These are phyloP conservation scores for Pythium rishiriense DNA, from an alignment of 352 stramenopile species.

Conservation along the genomic window DNA sequence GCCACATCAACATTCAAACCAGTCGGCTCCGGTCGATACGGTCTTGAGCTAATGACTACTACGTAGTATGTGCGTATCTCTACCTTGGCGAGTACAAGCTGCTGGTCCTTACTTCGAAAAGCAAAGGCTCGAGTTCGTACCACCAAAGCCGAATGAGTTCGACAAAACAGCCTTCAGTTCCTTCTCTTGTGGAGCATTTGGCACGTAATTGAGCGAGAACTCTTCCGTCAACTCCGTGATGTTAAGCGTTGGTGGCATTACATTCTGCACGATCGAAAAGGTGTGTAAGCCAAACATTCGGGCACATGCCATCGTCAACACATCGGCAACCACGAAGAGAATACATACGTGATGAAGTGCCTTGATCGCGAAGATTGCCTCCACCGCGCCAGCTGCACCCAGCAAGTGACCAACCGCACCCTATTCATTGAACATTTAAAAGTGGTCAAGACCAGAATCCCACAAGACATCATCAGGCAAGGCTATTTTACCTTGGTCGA, in stretches of 20 bases:
- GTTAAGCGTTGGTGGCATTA: conserved; percentile 95
- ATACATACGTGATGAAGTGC: conserved; percentile 79
- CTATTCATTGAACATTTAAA: conserved; percentile 30
- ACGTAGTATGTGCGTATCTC: background rate
- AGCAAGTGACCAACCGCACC: conserved; percentile 95
- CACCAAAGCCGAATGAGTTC: conserved; percentile 98
- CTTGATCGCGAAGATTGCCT: conserved; percentile 96
- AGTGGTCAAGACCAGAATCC: background rate
- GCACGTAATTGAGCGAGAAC: conserved; percentile 88
- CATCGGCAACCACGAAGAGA: background rate
- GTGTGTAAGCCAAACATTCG: background rate
- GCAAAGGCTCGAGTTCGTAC: conserved; percentile 91
- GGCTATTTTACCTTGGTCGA: conserved; percentile 69
- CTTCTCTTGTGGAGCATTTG: conserved; percentile 64
- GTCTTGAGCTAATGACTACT: conserved; percentile 6
- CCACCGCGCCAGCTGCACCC: conserved; percentile 94
- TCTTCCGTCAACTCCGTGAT: conserved; percentile 72
- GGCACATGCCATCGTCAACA: background rate
- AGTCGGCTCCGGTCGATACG: conserved; percentile 18
- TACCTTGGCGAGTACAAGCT: background rate
- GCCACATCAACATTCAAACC: conserved; percentile 8
- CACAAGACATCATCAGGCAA: background rate
- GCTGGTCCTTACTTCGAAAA: conserved; percentile 62
- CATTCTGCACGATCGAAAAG: conserved; percentile 43
- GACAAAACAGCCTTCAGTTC: conserved; percentile 81